Percentiles rank a stretch among this genome's conserved stretches.
Conservation (phyloP, 345 rosid species). For the Clarkia xantiana region DNA sequence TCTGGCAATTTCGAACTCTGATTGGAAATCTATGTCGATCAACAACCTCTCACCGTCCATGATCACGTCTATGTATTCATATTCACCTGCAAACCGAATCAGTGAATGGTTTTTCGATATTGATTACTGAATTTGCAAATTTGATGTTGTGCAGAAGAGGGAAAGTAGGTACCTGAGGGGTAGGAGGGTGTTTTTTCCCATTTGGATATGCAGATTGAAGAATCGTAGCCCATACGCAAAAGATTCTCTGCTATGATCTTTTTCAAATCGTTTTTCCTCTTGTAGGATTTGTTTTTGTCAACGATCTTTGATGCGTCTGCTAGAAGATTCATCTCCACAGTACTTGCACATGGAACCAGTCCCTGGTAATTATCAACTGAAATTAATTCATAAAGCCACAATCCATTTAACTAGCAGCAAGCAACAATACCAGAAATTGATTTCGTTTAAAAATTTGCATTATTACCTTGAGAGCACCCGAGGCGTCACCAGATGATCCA, state of each 20-base stretch:
- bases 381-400: too few relatives aligned
- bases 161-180: constrained; percentile 21
- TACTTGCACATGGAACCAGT: constrained; percentile 40
- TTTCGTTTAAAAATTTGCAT: too few relatives aligned
- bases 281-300: constrained; percentile 52
- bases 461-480: constrained; percentile 54
- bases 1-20: constrained; percentile 81
- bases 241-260: constrained; percentile 40
- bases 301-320: constrained; percentile 55
- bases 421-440: background rate
- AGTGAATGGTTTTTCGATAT: background rate
- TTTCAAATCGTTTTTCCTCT: constrained; percentile 38
- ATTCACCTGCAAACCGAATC: constrained; percentile 38
- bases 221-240: constrained; percentile 50
- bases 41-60: constrained; percentile 44
- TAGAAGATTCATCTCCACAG: constrained; percentile 41
- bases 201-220: constrained; percentile 67
- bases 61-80: constrained; percentile 63
- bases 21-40: constrained; percentile 67
- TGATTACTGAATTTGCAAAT: background rate
- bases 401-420: too few relatives aligned
- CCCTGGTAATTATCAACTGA: constrained; percentile 20
- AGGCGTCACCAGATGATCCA: constrained; percentile 29
- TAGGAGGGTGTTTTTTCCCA: constrained; percentile 65
- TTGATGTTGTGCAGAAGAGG: background rate